Evolutionary conservation across 2,329 filamentous ascomycete genomes (phyloP), one percentile per base, ranked within the genome.

Genomic region (Microsporum ferrugineum): DNA sequence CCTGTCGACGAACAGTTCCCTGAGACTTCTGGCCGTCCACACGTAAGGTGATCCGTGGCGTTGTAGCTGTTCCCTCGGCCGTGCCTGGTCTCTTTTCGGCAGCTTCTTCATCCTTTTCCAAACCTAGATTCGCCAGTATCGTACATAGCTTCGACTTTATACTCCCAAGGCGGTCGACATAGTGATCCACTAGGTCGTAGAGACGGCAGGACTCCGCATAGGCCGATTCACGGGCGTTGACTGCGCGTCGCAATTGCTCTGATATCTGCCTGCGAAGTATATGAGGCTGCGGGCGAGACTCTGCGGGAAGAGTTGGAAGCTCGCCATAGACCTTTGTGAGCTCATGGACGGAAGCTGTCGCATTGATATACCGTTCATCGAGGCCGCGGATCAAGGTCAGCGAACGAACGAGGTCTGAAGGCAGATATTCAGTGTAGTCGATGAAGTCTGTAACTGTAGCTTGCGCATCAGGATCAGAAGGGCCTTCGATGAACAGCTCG

Each of bases 351-450:
- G 67, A 62, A 55, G 75, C 72, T 36, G 76, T 68, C 51, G 74
- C 73, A 55, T 73, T 70, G 6, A 77, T 64, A 62, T 78, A 78
- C 47, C 73, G 73, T 63, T 78, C 72, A 62, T 78, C 77, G 59
- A 79, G 71, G 61, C 75, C 74, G 64, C 78, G 77, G 67, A 87
- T 84, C 61, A 87, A 76, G 58, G 80, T 83, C 60, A 87, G 74
- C 64, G 84, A 85, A 67, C 84, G 83, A 62, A 81, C 78, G 29
- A 87, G 76, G 69, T 86, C 84, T 7, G 84, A 82, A 38, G 84
- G 84, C 61, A 85, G 84, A 76, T 84, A 85, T 73, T 87, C 84
- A 64, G 84, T 87, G 73, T 86, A 87, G 71, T 86, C 83, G 62
- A 86, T 81, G 71, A 84, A 87, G 71, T 87, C 84, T 65, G 83